Evolutionary conservation across 352 stramenopile genomes (phyloP), one percentile per base, ranked within the genome.

Genomic region (Globisporangium lucens): DNA sequence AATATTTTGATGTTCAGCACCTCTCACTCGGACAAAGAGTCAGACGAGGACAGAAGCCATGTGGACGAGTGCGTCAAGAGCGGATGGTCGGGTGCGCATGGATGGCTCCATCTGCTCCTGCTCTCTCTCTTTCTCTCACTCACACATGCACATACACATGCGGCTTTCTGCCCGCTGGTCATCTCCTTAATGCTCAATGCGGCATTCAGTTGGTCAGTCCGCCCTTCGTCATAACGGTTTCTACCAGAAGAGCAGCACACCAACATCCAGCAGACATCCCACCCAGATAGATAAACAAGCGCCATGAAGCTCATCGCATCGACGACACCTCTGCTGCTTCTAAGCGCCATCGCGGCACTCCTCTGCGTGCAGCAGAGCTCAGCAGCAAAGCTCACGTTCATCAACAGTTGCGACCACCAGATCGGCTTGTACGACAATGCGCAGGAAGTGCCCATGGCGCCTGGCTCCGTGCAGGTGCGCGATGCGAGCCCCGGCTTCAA

Each of bases 381-480:
- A 33, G 66, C 66, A 4, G 43, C 61, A 3, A 59, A 15, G n/a
- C 22, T 76, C 53, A 72, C 59, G 20, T 51, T 76, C 47, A 47
- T 38, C 20, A 76, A 74, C 60, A 55, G 29, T n/a, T 76, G 71
- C 47, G 46, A 36, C 20, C 59, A 61, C 33, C 56, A 51, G 27
- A 71, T 76, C 33, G 41, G 66, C 10, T 24, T 76, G 43, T 76
- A 53, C 10, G 71, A 74, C 67, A 74, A 74, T 61, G 22, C 13
- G 3, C 38, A 47, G 20, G 35, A 56, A 4, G 43, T 49, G 53
- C 24, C 36, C 0, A 43, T 76, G 27, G 24, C 33, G 12, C 62
- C 53, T 7, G 67, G 67, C 10, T 59, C 30, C 12, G 41, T 29
- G 29, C 57, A 60, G 9, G 36, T 51, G 24, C 61, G 52, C 46